Evolutionary conservation across 768 basidiomycete genomes (phyloP).

Genomic region (Leccinum subgranulosum): DNA sequence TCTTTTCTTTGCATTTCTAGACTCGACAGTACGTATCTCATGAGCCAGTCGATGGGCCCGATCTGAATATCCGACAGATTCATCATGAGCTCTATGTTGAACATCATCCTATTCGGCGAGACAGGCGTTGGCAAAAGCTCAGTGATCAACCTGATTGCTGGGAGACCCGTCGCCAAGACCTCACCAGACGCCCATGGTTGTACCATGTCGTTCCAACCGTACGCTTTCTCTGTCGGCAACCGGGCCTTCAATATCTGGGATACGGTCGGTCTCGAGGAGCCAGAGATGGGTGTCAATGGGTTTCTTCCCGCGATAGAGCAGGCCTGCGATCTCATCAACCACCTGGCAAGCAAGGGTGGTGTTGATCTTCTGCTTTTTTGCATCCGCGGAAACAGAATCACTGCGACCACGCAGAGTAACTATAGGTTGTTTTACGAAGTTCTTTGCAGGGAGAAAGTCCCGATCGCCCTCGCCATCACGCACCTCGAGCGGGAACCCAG

Average conservation of each 20-base stretch:
- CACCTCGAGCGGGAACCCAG: conserved; percentile 36
- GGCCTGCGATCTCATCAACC: conserved; percentile 32
- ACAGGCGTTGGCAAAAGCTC: conserved; percentile 38
- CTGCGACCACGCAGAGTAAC: conserved; percentile 35
- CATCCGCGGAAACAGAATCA: conserved; percentile 41
- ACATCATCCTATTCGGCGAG: conserved; percentile 45
- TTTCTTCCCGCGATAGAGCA: conserved; percentile 31
- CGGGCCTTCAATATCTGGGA: conserved; percentile 30
- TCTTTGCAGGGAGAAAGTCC: conserved; percentile 35
- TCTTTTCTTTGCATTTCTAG: background rate
- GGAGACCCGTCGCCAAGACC: conserved; percentile 18
- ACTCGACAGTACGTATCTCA: conserved; percentile 10
- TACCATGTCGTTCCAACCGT: conserved; percentile 34
- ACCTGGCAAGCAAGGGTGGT: conserved; percentile 30
- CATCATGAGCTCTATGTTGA: conserved; percentile 24
- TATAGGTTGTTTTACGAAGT: conserved; percentile 42
- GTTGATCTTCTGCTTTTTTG: conserved; percentile 41
- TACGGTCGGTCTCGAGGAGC: conserved; percentile 35
- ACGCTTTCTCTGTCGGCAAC: conserved; percentile 21
- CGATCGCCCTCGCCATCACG: conserved; percentile 34
- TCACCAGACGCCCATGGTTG: conserved; percentile 33
- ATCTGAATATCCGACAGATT: conserved; percentile 18
- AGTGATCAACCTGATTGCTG: conserved; percentile 33
- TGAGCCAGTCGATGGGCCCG: conserved; percentile 5
- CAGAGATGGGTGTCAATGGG: conserved; percentile 22